These are phyloP conservation scores for Ceratocystis variospora DNA, from an alignment of 2,329 filamentous ascomycete species.

Conservation along the genomic window DNA sequence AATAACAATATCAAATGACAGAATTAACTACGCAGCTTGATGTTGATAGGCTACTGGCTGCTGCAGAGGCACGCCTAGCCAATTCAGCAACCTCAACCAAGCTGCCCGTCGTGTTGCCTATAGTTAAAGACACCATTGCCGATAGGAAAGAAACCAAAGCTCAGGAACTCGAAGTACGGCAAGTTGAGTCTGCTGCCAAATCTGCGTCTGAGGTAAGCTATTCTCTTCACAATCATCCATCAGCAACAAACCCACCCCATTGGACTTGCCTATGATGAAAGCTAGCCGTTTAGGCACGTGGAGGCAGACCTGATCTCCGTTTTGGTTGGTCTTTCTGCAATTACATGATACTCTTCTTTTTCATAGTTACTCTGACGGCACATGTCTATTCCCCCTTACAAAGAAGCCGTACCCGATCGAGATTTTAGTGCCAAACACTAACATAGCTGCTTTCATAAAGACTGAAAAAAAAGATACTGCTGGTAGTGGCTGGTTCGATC, in stretches of 20 bases:
- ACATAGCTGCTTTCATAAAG: neutral
- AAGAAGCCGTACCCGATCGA: conserved; percentile 11
- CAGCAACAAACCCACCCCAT: neutral
- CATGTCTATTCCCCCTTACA: neutral
- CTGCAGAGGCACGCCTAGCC: conserved; percentile 10
- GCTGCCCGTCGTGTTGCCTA: conserved; percentile 5
- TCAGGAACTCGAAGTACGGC: conserved; percentile 11
- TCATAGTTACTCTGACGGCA: conserved; percentile 62
- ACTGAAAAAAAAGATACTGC: conserved; percentile 37
- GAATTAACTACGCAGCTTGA: conserved; percentile 18
- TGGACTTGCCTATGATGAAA: conserved; percentile 29
- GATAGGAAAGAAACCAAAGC: neutral
- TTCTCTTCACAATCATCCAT: conserved; percentile 7
- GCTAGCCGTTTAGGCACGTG: conserved; percentile 27
- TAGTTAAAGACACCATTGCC: neutral
- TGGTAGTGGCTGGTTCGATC: conserved; percentile 72
- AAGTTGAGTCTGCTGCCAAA: neutral
- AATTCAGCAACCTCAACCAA: conserved; percentile 11
- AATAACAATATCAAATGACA: neutral
- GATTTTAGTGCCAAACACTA: neutral
- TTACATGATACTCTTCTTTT: conserved; percentile 39
- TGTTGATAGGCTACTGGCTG: conserved; percentile 25
- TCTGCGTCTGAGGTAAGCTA: conserved; percentile 24
- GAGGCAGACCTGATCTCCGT: conserved; percentile 30
- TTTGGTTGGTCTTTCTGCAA: conserved; percentile 41